Evolutionary conservation across 2,329 filamentous ascomycete species (phyloP).

Genomic region (Microsporum audouinii): DNA sequence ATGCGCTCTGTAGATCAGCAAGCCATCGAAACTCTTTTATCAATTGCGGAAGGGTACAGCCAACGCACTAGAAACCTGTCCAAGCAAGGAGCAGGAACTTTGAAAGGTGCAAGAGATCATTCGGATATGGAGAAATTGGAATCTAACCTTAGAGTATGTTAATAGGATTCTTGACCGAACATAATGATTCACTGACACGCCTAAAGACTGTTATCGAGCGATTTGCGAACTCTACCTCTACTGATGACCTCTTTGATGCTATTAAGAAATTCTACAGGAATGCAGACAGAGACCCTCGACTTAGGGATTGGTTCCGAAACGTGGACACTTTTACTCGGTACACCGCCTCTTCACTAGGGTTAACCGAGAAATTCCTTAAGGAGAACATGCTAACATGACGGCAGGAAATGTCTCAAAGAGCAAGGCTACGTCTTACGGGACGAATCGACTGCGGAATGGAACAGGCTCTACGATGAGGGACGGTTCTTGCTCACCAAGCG

Average conservation of each 20-base stretch:
- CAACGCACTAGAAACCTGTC: slow-evolving; percentile 58
- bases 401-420: slow-evolving; percentile 65
- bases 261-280: slow-evolving; percentile 78
- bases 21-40: slow-evolving; percentile 78
- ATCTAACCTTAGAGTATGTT: slow-evolving; percentile 59
- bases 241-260: slow-evolving; percentile 71
- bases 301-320: slow-evolving; percentile 79
- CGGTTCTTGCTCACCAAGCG: slow-evolving; percentile 77
- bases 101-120: slow-evolving; percentile 59
- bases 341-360: neutral
- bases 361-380: neutral
- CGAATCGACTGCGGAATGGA: slow-evolving; percentile 66
- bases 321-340: slow-evolving; percentile 60
- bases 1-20: slow-evolving; percentile 49
- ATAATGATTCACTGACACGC: slow-evolving; percentile 39
- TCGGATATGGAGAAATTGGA: slow-evolving; percentile 60
- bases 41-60: slow-evolving; percentile 73
- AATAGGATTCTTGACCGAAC: slow-evolving; percentile 24
- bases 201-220: slow-evolving; percentile 74
- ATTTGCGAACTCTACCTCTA: slow-evolving; percentile 88
- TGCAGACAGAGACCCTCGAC: slow-evolving; percentile 73
- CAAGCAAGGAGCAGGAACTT: slow-evolving; percentile 52
- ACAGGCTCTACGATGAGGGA: slow-evolving; percentile 72
- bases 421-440: slow-evolving; percentile 87
- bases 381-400: slow-evolving; percentile 9